These are phyloP conservation scores for Elsinoe ampelina DNA, from an alignment of 2,329 filamentous ascomycete species.

Conservation along the genomic window DNA sequence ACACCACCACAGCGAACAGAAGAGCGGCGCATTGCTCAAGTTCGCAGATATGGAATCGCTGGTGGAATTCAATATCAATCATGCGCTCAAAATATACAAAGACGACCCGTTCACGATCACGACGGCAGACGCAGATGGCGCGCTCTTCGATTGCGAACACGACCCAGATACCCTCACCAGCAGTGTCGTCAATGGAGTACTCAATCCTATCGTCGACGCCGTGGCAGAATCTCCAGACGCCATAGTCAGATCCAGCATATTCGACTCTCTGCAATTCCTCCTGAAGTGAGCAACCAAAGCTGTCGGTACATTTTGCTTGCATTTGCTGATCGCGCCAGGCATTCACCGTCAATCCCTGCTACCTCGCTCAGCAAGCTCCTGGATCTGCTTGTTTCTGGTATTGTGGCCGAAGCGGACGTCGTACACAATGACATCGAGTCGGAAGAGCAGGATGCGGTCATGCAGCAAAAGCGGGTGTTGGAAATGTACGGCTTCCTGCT, in stretches of 20 bases:
- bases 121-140: conserved; percentile 75
- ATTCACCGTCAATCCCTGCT: conserved; percentile 66
- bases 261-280: conserved; percentile 91
- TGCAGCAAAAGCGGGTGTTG: conserved; percentile 81
- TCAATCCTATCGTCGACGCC: conserved; percentile 88
- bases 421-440: conserved; percentile 79
- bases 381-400: conserved; percentile 71
- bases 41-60: conserved; percentile 15
- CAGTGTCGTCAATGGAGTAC: conserved; percentile 68
- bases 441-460: conserved; percentile 73
- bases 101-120: conserved; percentile 77
- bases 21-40: background rate
- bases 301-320: conserved; percentile 49
- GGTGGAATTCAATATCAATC: conserved; percentile 80
- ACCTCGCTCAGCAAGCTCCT: conserved; percentile 86
- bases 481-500: conserved; percentile 91
- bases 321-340: conserved; percentile 51
- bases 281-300: conserved; percentile 76
- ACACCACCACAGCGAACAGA: background rate
- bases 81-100: conserved; percentile 93
- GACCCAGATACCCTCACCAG: conserved; percentile 76
- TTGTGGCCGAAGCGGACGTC: conserved; percentile 65
- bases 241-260: conserved; percentile 64
- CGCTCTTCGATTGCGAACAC: conserved; percentile 83
- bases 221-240: conserved; percentile 87